A percentile compares a stretch with the other conserved stretches of the same genome.
These are phyloP conservation scores for Cyclospora cayetanensis DNA, from an alignment of 169 alveolate genomes.

Conservation along the genomic window DNA sequence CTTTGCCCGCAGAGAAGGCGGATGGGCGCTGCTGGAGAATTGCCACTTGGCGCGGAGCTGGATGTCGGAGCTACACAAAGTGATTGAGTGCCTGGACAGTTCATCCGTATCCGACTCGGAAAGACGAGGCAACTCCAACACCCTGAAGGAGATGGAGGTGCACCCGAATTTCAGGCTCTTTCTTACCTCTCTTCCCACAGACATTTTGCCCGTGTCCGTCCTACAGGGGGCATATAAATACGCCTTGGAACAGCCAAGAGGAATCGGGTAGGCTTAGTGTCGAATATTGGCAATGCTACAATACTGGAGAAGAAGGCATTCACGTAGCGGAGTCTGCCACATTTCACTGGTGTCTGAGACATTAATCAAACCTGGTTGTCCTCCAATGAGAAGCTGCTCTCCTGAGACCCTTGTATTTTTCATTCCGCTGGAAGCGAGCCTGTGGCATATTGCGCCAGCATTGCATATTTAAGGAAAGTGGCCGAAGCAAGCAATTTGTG, in stretches of 20 bases:
- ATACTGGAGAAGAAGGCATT: too few species aligned
- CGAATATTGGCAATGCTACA: too few species aligned
- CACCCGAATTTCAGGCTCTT: constrained; percentile 84
- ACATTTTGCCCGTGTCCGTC: constrained; percentile 82
- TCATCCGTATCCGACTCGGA: not conserved
- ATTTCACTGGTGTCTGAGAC: too few species aligned
- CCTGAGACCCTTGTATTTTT: too few species aligned
- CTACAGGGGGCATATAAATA: constrained; percentile 53
- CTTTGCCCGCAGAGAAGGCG: constrained; percentile 81
- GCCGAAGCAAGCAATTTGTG: too few species aligned
- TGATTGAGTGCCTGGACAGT: constrained; percentile 80
- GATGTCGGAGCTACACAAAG: constrained; percentile 92
- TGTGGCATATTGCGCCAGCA: too few species aligned
- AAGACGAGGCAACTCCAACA: not conserved
- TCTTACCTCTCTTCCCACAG: constrained; percentile 92
- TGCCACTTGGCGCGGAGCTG: constrained; percentile 94
- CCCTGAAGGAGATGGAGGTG: not conserved
- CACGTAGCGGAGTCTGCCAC: too few species aligned
- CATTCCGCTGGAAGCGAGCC: too few species aligned
- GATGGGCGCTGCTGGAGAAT: constrained; percentile 93
- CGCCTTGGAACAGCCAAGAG: constrained; percentile 65
- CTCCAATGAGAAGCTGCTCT: too few species aligned
- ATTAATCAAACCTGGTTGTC: too few species aligned
- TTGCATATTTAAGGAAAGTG: too few species aligned
- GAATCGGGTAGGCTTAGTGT: constrained; percentile 87